Evolutionary conservation across 257 asterid species (phyloP), one percentile per base, ranked within the genome.

Genomic region (Primulina eburnea): DNA sequence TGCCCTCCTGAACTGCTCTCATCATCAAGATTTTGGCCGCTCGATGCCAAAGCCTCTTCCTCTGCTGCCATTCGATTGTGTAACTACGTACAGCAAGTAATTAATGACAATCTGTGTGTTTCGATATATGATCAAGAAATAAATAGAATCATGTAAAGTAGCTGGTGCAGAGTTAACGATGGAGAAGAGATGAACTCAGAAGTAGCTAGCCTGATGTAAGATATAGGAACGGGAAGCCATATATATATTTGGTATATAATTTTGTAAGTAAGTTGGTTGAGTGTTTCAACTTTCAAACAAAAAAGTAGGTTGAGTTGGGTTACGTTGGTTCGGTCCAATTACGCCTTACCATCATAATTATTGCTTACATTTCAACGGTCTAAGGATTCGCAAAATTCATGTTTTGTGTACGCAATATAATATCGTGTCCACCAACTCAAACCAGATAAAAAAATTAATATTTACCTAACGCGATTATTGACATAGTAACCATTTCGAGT

Each of bases 31-130:
- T 60, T 56, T 40, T 47, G 70, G 32, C 40, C 71, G 58, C 72
- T 57, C 40, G 58, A 68, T 2, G 82, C 78, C 2, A 78, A 73
- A 47, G 82, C 83, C 73, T 77, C 68, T 62, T 83, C 84, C 34
- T 76, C 79, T 26, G 47, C 73, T 32, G 77, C 75, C 80, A 73
- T 76, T 12, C 28, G 26, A 24, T 24, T 1, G 26, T 24, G 26
- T 24, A 24, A 24, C 26, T 24, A 24, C 26, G 5, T 38, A 9
- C 14, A 38, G 9, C 53, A 43, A 43, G n/a, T 43, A 12, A 11
- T 43, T 8, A 2, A 9, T 38, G 47, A 8, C 12, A 38, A 43
- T 43, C 0, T 43, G n/a, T 4, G 53, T 43, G n/a, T 43, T 12
- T 43, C 53, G 8, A 38, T 38, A 8, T 38, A 38, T 10, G 1